Conservation (phyloP, 306 rosid species). For the Casuarina cunninghamiana region DNA sequence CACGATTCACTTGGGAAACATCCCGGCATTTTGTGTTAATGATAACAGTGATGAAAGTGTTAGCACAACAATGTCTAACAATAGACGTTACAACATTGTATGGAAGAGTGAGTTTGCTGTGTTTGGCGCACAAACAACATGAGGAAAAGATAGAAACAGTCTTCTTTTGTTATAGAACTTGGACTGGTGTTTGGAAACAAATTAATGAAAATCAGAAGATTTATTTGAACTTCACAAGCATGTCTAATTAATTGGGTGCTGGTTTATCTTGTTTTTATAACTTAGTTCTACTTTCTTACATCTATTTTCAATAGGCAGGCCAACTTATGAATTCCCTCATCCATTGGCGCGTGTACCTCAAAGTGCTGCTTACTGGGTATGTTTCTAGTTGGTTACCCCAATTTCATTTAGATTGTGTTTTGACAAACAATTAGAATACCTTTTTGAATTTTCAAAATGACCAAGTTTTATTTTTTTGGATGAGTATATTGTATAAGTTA, state of each 20-base stretch:
- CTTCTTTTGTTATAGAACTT: background rate
- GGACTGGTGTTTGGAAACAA: background rate
- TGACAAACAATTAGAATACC: background rate
- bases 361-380: slow-evolving; percentile 95
- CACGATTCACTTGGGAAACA: background rate
- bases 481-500: no score
- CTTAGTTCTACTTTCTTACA: slow-evolving; percentile 27
- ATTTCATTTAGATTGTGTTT: slow-evolving; percentile 2
- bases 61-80: background rate
- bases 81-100: background rate
- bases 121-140: background rate
- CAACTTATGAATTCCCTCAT: slow-evolving; percentile 86
- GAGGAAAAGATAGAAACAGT: background rate
- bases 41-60: background rate
- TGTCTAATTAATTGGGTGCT: slow-evolving; percentile 10
- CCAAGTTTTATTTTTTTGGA: no score
- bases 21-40: background rate
- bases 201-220: background rate
- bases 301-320: slow-evolving; percentile 66
- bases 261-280: slow-evolving; percentile 7
- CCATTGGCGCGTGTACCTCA: slow-evolving; percentile 95
- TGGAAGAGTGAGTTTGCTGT: background rate
- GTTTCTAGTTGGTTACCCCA: slow-evolving; percentile 25
- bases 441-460: no score
- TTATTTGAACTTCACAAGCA: background rate